phyloP scores from a whole-genome alignment of 305 asterid genomes.

The Solanum hybrid region DNA sequence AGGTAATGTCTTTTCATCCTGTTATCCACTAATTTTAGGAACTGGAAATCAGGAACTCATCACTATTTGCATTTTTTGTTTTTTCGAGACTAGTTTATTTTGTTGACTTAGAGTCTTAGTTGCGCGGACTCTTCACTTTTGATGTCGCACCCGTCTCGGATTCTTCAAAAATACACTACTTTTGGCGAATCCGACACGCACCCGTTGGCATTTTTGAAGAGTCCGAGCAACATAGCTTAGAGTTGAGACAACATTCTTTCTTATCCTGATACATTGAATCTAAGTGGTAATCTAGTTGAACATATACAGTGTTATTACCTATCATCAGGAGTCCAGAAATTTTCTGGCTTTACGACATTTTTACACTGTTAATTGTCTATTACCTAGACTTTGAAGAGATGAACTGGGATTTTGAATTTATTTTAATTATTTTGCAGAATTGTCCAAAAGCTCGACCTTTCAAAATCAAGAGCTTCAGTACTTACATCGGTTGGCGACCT shows the following conservation, averaged over 20 bases:
- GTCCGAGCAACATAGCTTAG: not conserved
- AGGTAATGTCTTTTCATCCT: slow-evolving; percentile 34
- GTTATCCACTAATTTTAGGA: not conserved
- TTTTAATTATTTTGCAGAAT: slow-evolving; percentile 42
- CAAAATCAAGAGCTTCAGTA: slow-evolving; percentile 96
- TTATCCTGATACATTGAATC: not conserved
- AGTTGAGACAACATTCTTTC: not conserved
- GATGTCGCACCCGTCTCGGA: too few relatives aligned
- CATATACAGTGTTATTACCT: not conserved
- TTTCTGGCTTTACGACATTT: not conserved
- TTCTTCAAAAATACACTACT: too few relatives aligned
- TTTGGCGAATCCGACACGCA: too few relatives aligned
- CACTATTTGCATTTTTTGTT: not conserved
- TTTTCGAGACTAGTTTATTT: not conserved
- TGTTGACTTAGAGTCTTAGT: not conserved
- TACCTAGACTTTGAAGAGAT: slow-evolving; percentile 3
- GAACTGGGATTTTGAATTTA: not conserved
- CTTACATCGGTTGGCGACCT: slow-evolving; percentile 72
- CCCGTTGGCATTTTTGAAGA: too few relatives aligned
- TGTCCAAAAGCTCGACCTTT: slow-evolving; percentile 88
- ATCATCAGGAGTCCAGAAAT: not conserved
- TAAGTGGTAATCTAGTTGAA: not conserved
- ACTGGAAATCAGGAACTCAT: not conserved
- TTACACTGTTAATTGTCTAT: not conserved
- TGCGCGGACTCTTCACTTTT: too few relatives aligned